Evolutionary conservation across 352 stramenopile species (phyloP).

Genomic region (Pythium phragmiticola): DNA sequence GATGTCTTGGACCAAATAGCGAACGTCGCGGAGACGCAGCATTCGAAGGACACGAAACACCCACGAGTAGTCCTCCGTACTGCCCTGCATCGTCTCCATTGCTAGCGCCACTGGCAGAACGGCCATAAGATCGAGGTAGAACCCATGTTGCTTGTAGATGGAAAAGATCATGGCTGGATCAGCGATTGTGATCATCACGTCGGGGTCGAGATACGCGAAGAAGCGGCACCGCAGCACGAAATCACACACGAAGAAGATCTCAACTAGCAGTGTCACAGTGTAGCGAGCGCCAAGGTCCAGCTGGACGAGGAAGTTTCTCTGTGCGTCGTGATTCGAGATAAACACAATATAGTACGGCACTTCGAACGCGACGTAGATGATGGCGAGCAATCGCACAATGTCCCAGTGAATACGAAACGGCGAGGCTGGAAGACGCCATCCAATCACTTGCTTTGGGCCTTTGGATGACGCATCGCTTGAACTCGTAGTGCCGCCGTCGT

Average conservation of each 20-base stretch:
- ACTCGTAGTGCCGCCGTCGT: not conserved
- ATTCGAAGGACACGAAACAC: constrained; percentile 48
- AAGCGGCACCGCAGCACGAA: constrained; percentile 47
- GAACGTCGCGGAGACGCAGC: constrained; percentile 43
- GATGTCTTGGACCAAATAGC: constrained; percentile 44
- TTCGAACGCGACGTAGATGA: constrained; percentile 61
- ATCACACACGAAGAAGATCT: constrained; percentile 55
- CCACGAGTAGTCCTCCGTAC: constrained; percentile 35
- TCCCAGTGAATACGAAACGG: constrained; percentile 59
- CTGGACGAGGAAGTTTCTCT: constrained; percentile 42
- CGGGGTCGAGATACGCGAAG: constrained; percentile 58
- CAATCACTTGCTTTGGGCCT: not conserved
- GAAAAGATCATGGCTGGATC: constrained; percentile 59
- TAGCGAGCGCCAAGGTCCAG: constrained; percentile 37
- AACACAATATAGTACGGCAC: constrained; percentile 73
- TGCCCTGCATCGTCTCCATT: constrained; percentile 38
- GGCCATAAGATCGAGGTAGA: constrained; percentile 53
- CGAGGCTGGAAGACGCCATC: constrained; percentile 53
- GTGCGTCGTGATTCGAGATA: constrained; percentile 47
- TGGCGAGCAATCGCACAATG: constrained; percentile 35
- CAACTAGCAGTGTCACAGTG: constrained; percentile 34
- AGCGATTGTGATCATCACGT: constrained; percentile 54
- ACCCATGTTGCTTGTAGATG: constrained; percentile 53
- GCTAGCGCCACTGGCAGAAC: constrained; percentile 46
- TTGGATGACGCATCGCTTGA: not conserved